A percentile compares a stretch with the other conserved stretches of the same genome.
These are phyloP conservation scores for Lecanoromycetidae sp. DNA, from an alignment of 2,329 filamentous ascomycete species.

Conservation along the genomic window DNA sequence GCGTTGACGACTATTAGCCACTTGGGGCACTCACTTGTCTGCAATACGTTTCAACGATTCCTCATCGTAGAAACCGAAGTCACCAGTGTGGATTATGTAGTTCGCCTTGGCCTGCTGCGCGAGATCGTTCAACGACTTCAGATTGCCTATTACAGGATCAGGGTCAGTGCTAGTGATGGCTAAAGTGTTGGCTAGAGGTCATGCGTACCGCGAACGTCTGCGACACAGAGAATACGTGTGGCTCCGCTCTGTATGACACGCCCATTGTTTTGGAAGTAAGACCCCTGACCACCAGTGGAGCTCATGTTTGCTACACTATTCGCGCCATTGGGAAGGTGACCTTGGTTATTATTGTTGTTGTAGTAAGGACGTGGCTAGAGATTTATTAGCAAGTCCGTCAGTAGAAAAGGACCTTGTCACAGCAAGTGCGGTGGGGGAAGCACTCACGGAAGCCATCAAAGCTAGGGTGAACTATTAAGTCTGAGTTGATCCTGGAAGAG, in stretches of 20 bases:
- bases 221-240: constrained; percentile 37
- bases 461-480: background rate
- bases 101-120: constrained; percentile 89
- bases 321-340: constrained; percentile 36
- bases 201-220: constrained; percentile 38
- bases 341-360: constrained; percentile 32
- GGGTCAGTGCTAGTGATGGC: constrained; percentile 1
- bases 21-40: constrained; percentile 57
- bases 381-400: background rate
- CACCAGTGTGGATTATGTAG: constrained; percentile 96
- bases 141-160: constrained; percentile 54
- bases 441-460: constrained; percentile 12
- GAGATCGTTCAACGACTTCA: constrained; percentile 90
- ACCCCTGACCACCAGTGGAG: constrained; percentile 9
- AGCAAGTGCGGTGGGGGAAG: background rate
- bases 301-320: constrained; percentile 24
- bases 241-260: constrained; percentile 37
- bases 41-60: constrained; percentile 92
- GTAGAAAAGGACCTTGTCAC: background rate
- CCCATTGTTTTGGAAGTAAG: constrained; percentile 36
- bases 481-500: background rate
- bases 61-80: constrained; percentile 98
- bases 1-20: background rate
- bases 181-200: background rate
- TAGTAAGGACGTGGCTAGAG: constrained; percentile 32